Evolutionary conservation across 2,329 filamentous ascomycete species (phyloP), one percentile per base, ranked within the genome.

Genomic region (Fusarium sp.): DNA sequence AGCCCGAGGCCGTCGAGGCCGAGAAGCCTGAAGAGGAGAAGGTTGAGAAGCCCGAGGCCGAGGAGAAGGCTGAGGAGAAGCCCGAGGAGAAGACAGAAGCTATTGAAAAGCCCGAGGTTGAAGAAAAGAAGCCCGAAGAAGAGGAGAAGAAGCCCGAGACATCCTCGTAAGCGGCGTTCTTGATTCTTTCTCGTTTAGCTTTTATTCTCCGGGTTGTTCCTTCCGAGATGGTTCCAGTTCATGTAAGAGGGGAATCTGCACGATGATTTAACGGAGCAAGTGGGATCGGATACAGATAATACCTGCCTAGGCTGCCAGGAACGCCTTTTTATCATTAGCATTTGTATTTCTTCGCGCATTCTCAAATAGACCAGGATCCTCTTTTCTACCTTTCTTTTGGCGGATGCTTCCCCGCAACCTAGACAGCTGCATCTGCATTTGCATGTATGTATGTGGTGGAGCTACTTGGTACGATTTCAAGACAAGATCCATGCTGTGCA

Each of bases 101-200:
- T 7, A 50, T 7, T 20, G 40, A 59, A n/a, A 59, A 59, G 16
- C 14, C 42, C 42, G 56, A 49, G n/a, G 44, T 16, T 44, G 33
- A 59, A 18, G 42, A 46, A 9, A 46, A 46, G 42, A 59, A 58
- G 40, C 40, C 40, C 20, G 55, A 58, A 58, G 56, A 58, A 16
- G 40, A 11, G n/a, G 55, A 58, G 8, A 46, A 58, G 40, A 58
- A 58, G 27, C 40, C 42, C 3, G 33, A 59, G 31, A 10, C 18
- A 18, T 53, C 46, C 34, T 42, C 34, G 16, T 60, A 60, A 25
- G 38, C 25, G 42, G 20, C 16, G 36, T 46, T 8, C 16, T 13
- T 29, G 14, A 18, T 9, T 58, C 27, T 31, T 49, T 46, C 27
- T n/a, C 33, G 11, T 31, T 49, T 58, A 9, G 14, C 2, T 38